Evolutionary conservation across 345 rosid genomes (phyloP).

Genomic region (Aethionema arabicum): DNA sequence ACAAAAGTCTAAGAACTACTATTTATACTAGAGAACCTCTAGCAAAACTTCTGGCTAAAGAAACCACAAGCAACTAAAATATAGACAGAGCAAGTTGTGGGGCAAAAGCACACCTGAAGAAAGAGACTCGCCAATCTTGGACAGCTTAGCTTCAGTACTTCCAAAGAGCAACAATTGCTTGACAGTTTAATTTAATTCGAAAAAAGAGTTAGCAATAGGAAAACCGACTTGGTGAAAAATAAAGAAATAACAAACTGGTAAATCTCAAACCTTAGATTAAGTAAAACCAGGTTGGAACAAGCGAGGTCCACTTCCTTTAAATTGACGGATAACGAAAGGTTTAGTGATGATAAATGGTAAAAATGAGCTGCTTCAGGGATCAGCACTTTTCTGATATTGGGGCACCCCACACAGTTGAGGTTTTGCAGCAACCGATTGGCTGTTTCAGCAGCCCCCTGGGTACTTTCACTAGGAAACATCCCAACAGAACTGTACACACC

Average conservation of each 20-base stretch:
- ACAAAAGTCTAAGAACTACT: too few species aligned
- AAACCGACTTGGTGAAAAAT: not conserved
- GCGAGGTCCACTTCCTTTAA: constrained; percentile 85
- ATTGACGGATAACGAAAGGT: constrained; percentile 79
- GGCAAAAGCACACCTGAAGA: constrained; percentile 60
- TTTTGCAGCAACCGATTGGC: constrained; percentile 77
- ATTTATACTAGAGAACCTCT: too few species aligned
- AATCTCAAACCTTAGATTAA: constrained; percentile 67
- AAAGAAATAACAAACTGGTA: not conserved
- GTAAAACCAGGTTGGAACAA: constrained; percentile 67
- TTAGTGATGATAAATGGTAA: constrained; percentile 70
- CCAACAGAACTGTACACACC: constrained; percentile 32
- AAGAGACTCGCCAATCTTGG: constrained; percentile 83
- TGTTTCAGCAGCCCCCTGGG: constrained; percentile 43
- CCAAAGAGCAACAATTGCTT: constrained; percentile 92
- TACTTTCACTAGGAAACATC: constrained; percentile 31
- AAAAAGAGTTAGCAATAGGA: constrained; percentile 16
- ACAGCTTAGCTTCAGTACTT: constrained; percentile 71
- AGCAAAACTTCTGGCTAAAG: not conserved
- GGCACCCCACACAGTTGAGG: constrained; percentile 94
- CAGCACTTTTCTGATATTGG: constrained; percentile 79
- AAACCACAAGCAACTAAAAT: not conserved
- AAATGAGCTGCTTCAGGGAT: constrained; percentile 81
- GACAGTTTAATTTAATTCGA: constrained; percentile 20
- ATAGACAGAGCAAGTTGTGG: not conserved